Evolutionary conservation across 106 monocot species (phyloP), one percentile per base, ranked within the genome.

Genomic region (Allium fistulosum): DNA sequence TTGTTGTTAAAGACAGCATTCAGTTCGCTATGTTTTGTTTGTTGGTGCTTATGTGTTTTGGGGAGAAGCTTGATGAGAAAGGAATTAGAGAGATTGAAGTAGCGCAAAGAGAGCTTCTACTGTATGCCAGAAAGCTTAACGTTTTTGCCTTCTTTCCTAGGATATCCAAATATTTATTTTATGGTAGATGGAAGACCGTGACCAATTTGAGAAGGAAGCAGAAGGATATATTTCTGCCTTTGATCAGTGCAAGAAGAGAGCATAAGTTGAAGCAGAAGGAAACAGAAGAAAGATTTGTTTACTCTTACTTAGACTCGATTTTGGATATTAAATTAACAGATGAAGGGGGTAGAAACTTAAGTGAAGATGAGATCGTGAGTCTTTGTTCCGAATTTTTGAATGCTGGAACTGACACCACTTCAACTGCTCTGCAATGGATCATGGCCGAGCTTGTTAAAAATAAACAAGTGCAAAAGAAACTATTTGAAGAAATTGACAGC

Each of bases 341-440:
- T 5, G 75, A 79, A 26, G 71, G 72, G 6, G 71, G 55, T 2
- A 67, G 75, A 16, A 12, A 14, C n/a, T 68, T 83, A 11, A 71
- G 28, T 8, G 75, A 79, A 10, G 79, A 75, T 51, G 83, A 83
- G 61, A n/a, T 79, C 46, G 62, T 79, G 28, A 71, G 1, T 10
- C 75, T 79, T 17, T 83, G 83, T 61, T 60, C 78, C 4, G 83
- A 83, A 68, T 83, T 83, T 56, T 22, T 83, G 17, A 83, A 37
- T 51, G 83, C 75, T 2, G 79, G 83, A 2, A 79, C 75, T 2
- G 83, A 83, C 63, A 83, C 83, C 7, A 83, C 79, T 0, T 57
- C 79, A 4, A 76, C 79, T 2, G 66, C 79, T 11, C 67, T 83
- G 8, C 62, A 83, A 28, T 83, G 83, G 83, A 83, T 75, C 71